Evolutionary conservation across 805 yeast genomes (phyloP), one percentile per base, ranked within the genome.

Genomic region (Saitoella complicata): DNA sequence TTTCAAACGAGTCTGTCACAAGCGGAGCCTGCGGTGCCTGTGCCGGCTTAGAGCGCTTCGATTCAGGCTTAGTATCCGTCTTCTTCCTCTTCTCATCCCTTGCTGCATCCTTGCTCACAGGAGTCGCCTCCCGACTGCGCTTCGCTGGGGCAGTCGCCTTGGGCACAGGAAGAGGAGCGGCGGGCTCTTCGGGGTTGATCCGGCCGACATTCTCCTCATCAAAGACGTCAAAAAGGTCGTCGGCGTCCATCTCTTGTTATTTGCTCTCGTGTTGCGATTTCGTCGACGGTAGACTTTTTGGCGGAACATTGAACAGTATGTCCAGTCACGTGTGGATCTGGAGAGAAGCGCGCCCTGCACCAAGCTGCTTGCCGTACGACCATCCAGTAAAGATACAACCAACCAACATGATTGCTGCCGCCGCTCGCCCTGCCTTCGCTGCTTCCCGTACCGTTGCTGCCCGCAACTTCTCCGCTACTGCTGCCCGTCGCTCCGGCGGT

Each of bases 1-100:
- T 81, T 58, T 85, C 95, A 42, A 86, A 74, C 5, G 83, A 70
- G 61, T 86, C 95, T 1, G 88, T 81, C 29, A 85, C 94, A 36
- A 84, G 76, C 0, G 94, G 86, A 31, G 21, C 40, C 47, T 7
- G 47, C 40, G 9, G 12, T 41, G 10, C 32, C 38, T 37, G 40
- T 40, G 5, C 39, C 43, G 12, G 29, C 42, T 9, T 38, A 21
- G 30, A 12, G 31, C 38, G 38, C 38, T 39, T 39, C 10, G 30
- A 7, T 5, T 46, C 45, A 9, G 32, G 37, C 7, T 29, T 30
- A 1, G 35, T 32, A 10, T 12, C 8, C 10, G 33, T 9, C 30
- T 21, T 30, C 39, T 45, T 43, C 13, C 39, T 45, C 31, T 31
- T 7, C 32, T 29, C 44, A 53, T 43, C 50, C 1, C 33, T 44